Conservation (phyloP, 306 rosid species). For the Vigna reflexopilosa region DNA sequence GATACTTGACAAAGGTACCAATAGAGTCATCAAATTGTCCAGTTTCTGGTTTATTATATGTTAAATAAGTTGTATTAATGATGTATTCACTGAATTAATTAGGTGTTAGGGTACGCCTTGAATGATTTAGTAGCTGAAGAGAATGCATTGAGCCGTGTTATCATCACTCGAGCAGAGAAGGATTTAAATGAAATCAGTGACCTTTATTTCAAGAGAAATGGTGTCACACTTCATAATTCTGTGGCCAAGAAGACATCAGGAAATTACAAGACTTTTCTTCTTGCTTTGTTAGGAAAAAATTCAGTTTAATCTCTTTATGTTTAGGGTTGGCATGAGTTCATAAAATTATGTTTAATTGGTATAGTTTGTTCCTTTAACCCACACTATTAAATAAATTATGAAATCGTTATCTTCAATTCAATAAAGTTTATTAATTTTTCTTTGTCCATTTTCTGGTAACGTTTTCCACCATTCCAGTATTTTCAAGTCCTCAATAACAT, state of each 20-base stretch:
- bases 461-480: no score
- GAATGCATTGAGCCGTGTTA: slow-evolving; percentile 58
- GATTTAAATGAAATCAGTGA: slow-evolving; percentile 59
- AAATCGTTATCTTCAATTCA: no score
- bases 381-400: no score
- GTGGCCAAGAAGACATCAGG: slow-evolving; percentile 52
- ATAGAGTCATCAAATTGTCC: neutral
- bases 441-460: no score
- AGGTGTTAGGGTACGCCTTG: slow-evolving; percentile 55
- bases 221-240: slow-evolving; percentile 41
- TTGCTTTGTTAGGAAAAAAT: slow-evolving; percentile 41
- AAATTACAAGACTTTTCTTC: slow-evolving; percentile 54
- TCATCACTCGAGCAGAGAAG: slow-evolving; percentile 60
- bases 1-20: slow-evolving; percentile 60
- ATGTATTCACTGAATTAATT: neutral
- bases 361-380: no score
- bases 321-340: neutral
- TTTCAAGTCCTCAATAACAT: no score
- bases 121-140: slow-evolving; percentile 47
- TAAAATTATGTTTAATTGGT: no score
- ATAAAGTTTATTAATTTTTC: no score
- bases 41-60: neutral
- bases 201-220: slow-evolving; percentile 51
- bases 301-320: slow-evolving; percentile 17
- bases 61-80: slow-evolving; percentile 1